Percentiles rank a stretch among this genome's conserved stretches.
These are phyloP conservation scores for Saccharomycopsis microspora DNA, from an alignment of 805 yeast genomes.

Conservation along the genomic window DNA sequence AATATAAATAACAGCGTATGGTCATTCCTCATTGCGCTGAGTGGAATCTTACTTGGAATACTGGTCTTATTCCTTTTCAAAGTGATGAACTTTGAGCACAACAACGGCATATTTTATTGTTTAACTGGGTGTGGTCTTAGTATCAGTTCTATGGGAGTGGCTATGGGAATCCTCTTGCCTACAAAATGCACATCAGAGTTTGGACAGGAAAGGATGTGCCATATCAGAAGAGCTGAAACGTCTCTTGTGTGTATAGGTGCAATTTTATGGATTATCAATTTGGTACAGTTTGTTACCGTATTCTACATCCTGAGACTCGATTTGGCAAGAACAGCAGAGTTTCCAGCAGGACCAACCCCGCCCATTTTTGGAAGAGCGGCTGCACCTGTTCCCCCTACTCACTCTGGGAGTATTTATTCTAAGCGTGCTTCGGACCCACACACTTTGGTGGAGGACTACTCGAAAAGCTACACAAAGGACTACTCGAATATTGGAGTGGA, in stretches of 20 bases:
- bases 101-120: slow-evolving; percentile 32
- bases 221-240: slow-evolving; percentile 26
- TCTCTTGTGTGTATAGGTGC: slow-evolving; percentile 28
- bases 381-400: not conserved
- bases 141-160: slow-evolving; percentile 24
- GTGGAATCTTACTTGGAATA: slow-evolving; percentile 24
- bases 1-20: slow-evolving; percentile 22
- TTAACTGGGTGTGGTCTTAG: slow-evolving; percentile 25
- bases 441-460: not conserved
- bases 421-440: slow-evolving; percentile 5
- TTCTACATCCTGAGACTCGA: slow-evolving; percentile 27
- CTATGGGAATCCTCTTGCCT: slow-evolving; percentile 15
- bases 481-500: not conserved
- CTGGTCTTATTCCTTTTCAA: slow-evolving; percentile 27
- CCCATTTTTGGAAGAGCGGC: not conserved
- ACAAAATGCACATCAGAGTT: slow-evolving; percentile 4
- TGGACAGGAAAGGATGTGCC: slow-evolving; percentile 19
- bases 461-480: not conserved
- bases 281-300: slow-evolving; percentile 29
- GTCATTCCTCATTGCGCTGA: slow-evolving; percentile 28
- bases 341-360: not conserved
- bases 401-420: not conserved
- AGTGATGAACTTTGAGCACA: slow-evolving; percentile 28
- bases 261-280: slow-evolving; percentile 28
- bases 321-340: not conserved